A percentile compares a stretch with the other conserved stretches of the same genome.
phyloP scores from a whole-genome alignment of 345 rosid genomes.

The Cardamine resedifolia region DNA sequence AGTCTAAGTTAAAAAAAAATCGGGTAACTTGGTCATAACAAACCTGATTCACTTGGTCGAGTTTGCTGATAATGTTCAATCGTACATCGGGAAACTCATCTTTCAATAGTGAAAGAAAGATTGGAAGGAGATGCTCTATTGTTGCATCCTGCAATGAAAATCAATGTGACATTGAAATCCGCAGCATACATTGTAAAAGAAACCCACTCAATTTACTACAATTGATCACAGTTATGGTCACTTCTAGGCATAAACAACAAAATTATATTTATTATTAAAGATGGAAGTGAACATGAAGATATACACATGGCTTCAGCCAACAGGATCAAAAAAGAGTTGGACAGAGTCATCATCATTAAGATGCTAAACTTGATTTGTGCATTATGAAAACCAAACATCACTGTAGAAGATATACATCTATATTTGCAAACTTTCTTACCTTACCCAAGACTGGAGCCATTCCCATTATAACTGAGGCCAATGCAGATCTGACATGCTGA shows the following conservation, averaged over 20 bases:
- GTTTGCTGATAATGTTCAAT: slow-evolving; percentile 97
- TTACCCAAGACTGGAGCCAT: slow-evolving; percentile 93
- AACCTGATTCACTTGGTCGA: slow-evolving; percentile 99
- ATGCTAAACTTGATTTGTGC: slow-evolving; percentile 15
- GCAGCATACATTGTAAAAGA: background rate
- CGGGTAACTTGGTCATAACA: slow-evolving; percentile 16
- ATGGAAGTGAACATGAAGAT: background rate
- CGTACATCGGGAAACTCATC: slow-evolving; percentile 99
- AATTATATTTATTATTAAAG: background rate
- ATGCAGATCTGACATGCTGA: slow-evolving; percentile 95
- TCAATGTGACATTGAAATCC: background rate
- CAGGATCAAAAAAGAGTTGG: background rate
- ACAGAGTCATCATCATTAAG: background rate
- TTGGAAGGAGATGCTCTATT: slow-evolving; percentile 91
- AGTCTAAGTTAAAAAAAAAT: background rate
- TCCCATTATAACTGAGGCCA: slow-evolving; percentile 99
- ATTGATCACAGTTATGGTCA: background rate
- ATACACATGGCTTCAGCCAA: background rate
- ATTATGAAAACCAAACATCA: slow-evolving; percentile 27
- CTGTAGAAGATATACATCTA: slow-evolving; percentile 27
- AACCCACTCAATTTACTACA: background rate
- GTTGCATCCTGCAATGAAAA: slow-evolving; percentile 70
- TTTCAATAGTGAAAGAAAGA: slow-evolving; percentile 89
- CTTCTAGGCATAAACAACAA: background rate
- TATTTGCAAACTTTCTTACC: slow-evolving; percentile 33